phyloP scores from a whole-genome alignment of 2,329 filamentous ascomycete species.

The Alternaria triticimaculans region DNA sequence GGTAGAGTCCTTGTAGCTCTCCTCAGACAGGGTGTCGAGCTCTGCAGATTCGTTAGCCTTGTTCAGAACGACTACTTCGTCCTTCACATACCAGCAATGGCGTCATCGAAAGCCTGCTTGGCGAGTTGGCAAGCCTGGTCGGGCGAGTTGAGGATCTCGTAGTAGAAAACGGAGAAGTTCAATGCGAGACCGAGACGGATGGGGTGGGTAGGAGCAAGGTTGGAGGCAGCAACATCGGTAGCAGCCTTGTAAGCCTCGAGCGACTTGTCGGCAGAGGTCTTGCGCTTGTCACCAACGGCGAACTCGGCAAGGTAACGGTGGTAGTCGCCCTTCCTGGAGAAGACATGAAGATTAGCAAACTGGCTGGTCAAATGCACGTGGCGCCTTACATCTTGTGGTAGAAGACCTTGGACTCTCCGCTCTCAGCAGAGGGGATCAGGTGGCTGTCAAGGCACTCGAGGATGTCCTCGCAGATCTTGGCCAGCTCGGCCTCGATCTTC shows the following conservation, averaged over 20 bases:
- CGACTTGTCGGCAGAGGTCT: constrained; percentile 90
- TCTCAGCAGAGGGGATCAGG: constrained; percentile 92
- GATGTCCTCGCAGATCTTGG: constrained; percentile 97
- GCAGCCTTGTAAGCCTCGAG: constrained; percentile 97
- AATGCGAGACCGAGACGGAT: constrained; percentile 91
- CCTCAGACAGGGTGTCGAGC: constrained; percentile 95
- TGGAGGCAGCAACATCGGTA: constrained; percentile 87
- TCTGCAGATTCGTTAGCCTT: constrained; percentile 60
- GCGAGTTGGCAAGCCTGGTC: constrained; percentile 98
- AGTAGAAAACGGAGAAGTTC: constrained; percentile 99
- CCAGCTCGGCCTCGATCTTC: constrained; percentile 97
- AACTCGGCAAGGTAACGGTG: constrained; percentile 99
- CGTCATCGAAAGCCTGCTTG: constrained; percentile 95
- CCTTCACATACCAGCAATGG: constrained; percentile 75
- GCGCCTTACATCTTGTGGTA: constrained; percentile 95
- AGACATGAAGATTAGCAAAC: constrained; percentile 28
- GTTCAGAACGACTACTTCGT: not conserved
- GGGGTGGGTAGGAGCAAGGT: constrained; percentile 89
- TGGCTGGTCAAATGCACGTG: not conserved
- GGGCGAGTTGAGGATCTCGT: constrained; percentile 98
- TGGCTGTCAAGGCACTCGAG: constrained; percentile 92
- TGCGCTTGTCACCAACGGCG: constrained; percentile 91
- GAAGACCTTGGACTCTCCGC: constrained; percentile 98
- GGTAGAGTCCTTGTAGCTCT: constrained; percentile 99
- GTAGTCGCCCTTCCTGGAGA: constrained; percentile 94